Conservation (phyloP, 495 filamentous ascomycete genomes). For the Trichodelitschia bisporula region DNA sequence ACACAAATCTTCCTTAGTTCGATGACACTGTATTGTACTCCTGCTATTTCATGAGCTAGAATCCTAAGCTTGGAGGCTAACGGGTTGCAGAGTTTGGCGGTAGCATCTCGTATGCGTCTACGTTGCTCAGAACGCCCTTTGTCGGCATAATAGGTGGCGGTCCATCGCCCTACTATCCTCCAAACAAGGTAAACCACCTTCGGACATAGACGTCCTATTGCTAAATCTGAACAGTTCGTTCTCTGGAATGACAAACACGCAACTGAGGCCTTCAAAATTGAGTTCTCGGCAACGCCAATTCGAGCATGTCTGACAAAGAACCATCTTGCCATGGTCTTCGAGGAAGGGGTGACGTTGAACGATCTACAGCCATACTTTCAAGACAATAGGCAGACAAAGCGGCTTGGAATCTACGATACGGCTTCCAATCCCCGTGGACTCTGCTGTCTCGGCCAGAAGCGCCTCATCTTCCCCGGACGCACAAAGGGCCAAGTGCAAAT, state of each 20-base stretch:
- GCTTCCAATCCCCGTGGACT: slow-evolving; percentile 67
- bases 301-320: slow-evolving; percentile 54
- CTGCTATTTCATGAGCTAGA: too few species aligned
- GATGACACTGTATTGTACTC: too few species aligned
- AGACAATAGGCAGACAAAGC: slow-evolving; percentile 44
- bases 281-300: slow-evolving; percentile 50
- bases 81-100: slow-evolving; percentile 46
- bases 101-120: slow-evolving; percentile 60
- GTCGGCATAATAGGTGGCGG: slow-evolving; percentile 81
- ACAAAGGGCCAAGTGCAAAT: slow-evolving; percentile 80
- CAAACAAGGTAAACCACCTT: slow-evolving; percentile 43
- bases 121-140: slow-evolving; percentile 75
- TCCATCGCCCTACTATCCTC: slow-evolving; percentile 58
- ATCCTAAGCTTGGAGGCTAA: too few species aligned
- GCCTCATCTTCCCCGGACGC: slow-evolving; percentile 61
- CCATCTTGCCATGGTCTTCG: slow-evolving; percentile 56
- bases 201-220: neutral
- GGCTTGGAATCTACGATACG: slow-evolving; percentile 58
- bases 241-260: slow-evolving; percentile 82
- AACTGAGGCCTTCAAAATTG: slow-evolving; percentile 45
- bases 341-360: slow-evolving; percentile 67
- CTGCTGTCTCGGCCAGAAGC: slow-evolving; percentile 45
- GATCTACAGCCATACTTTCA: slow-evolving; percentile 15
- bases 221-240: slow-evolving; percentile 28
- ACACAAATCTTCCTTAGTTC: too few species aligned